Percentiles rank a stretch among this genome's conserved stretches.
These are phyloP conservation scores for Lepidium africanum DNA, from an alignment of 345 rosid genomes.

Conservation along the genomic window DNA sequence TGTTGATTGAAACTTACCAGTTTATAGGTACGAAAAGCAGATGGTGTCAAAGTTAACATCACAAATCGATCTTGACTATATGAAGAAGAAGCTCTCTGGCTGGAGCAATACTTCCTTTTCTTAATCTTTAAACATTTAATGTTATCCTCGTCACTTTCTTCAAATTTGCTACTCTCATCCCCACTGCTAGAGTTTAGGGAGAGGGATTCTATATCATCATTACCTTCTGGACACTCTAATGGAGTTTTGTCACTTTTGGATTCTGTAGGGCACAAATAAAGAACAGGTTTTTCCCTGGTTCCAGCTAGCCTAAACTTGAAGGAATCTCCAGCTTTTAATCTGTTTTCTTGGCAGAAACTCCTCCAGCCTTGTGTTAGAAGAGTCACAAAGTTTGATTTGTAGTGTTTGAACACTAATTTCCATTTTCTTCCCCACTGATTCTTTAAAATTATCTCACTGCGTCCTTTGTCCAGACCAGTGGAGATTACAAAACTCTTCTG, in stretches of 20 bases:
- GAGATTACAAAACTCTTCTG: background rate
- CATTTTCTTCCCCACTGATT: background rate
- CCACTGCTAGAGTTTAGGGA: background rate
- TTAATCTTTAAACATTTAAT: background rate
- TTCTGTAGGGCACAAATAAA: background rate
- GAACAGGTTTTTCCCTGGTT: background rate
- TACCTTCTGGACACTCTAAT: background rate
- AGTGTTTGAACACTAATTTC: background rate
- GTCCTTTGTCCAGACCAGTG: conserved; percentile 9
- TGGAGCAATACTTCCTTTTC: background rate
- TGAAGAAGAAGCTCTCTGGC: conserved; percentile 13
- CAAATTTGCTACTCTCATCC: background rate
- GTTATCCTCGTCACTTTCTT: conserved; percentile 4
- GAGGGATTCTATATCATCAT: background rate
- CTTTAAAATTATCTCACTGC: conserved; percentile 7
- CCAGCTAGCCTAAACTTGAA: background rate
- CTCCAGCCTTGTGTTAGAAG: conserved; percentile 1
- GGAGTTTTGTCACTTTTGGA: background rate
- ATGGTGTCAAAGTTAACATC: conserved; percentile 10
- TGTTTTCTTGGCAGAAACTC: conserved; percentile 10
- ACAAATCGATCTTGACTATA: background rate
- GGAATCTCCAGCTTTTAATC: conserved; percentile 9
- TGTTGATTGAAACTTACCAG: background rate
- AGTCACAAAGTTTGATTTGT: background rate
- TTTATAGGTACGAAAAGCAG: background rate